phyloP scores from a whole-genome alignment of 345 rosid genomes.

The Pseudoturritis turrita region DNA sequence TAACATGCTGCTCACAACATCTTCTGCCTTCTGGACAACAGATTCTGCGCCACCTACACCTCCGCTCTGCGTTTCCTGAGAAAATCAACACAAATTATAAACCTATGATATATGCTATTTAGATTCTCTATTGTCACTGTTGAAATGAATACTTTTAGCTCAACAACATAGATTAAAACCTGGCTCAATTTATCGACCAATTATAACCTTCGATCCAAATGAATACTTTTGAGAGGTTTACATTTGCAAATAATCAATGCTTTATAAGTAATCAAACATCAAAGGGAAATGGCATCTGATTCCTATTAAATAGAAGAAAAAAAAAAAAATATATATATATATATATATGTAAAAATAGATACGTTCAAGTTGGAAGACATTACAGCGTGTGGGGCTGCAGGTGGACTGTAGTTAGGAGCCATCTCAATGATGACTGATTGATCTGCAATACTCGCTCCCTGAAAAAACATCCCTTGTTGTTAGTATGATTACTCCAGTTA shows the following conservation, averaged over 20 bases:
- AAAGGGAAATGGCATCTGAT: not conserved
- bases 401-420: slow-evolving; percentile 69
- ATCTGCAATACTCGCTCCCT: slow-evolving; percentile 90
- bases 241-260: not conserved
- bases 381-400: slow-evolving; percentile 44
- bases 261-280: not conserved
- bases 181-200: not conserved
- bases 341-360: not conserved
- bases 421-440: slow-evolving; percentile 58
- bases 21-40: slow-evolving; percentile 81
- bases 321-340: too few relatives aligned
- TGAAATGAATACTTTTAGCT: not conserved
- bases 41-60: slow-evolving; percentile 40
- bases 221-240: not conserved
- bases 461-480: not conserved
- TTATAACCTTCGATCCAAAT: too few relatives aligned
- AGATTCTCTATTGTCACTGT: not conserved
- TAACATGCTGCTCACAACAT: slow-evolving; percentile 85
- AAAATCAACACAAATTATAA: not conserved
- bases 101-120: not conserved
- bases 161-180: too few relatives aligned
- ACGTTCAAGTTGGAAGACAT: slow-evolving; percentile 20
- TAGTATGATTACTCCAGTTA: slow-evolving; percentile 9
- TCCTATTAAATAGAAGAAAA: not conserved
- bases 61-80: slow-evolving; percentile 40